A percentile compares a stretch with the other conserved stretches of the same genome.
phyloP scores from a whole-genome alignment of 768 basidiomycete species.

The Candolleomyces aberdarensis region DNA sequence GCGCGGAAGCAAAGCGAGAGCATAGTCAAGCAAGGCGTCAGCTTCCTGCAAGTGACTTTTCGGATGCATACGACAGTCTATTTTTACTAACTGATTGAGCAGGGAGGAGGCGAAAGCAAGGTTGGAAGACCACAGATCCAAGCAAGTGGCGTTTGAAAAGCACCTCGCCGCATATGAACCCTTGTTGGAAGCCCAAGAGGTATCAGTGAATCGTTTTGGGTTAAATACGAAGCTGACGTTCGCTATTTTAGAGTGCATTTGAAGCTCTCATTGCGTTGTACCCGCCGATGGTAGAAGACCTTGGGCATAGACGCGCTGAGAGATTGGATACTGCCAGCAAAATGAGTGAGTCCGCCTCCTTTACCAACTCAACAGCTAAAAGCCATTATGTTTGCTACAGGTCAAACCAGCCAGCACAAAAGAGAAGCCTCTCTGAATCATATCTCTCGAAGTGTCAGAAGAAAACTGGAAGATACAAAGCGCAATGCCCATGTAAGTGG shows the following conservation, averaged over 20 bases:
- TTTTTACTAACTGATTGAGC: neutral
- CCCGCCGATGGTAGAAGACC: conserved; percentile 26
- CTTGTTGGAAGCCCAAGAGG: conserved; percentile 20
- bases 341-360: conserved; percentile 27
- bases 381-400: conserved; percentile 16
- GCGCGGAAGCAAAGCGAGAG: conserved; percentile 29
- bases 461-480: conserved; percentile 31
- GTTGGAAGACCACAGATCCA: conserved; percentile 20
- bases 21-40: conserved; percentile 24
- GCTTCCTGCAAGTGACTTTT: conserved; percentile 23
- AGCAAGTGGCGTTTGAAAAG: conserved; percentile 26
- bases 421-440: conserved; percentile 24
- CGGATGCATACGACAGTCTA: neutral
- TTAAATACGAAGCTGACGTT: neutral
- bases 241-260: conserved; percentile 1
- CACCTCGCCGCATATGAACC: conserved; percentile 22
- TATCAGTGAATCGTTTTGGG: conserved; percentile 12
- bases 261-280: conserved; percentile 18
- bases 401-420: conserved; percentile 21
- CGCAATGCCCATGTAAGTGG: conserved; percentile 31
- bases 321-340: conserved; percentile 32
- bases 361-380: neutral
- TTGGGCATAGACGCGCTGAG: conserved; percentile 32
- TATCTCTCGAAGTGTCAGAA: conserved; percentile 29
- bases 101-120: conserved; percentile 30